phyloP scores from a whole-genome alignment of 371 early-diverging fungal species.

The Catenaria anguillulae region DNA sequence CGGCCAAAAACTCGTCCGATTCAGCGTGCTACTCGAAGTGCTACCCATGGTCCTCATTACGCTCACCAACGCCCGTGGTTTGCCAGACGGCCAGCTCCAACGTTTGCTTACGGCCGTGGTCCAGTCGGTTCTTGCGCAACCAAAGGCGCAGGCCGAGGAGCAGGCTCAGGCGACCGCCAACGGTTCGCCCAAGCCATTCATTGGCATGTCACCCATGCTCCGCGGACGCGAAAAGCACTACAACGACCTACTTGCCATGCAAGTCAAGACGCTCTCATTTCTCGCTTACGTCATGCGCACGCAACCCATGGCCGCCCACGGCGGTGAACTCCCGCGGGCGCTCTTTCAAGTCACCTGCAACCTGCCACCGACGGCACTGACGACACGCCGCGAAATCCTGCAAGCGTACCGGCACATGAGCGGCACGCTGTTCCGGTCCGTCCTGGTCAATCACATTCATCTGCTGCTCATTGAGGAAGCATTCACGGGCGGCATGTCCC shows the following conservation, averaged over 20 bases:
- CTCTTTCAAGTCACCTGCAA: too few species aligned
- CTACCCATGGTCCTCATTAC: slow-evolving; percentile 94
- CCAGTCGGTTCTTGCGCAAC: too few species aligned
- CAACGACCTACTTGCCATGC: slow-evolving; percentile 69
- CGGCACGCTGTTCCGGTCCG: slow-evolving; percentile 69
- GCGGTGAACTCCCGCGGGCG: too few species aligned
- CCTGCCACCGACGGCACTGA: too few species aligned
- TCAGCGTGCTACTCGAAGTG: slow-evolving; percentile 93
- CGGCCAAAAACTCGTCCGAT: slow-evolving; percentile 22
- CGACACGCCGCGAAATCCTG: slow-evolving; percentile 89
- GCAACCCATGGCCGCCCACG: too few species aligned
- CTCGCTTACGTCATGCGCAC: slow-evolving; percentile 82
- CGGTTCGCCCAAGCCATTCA: slow-evolving; percentile 50
- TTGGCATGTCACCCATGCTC: slow-evolving; percentile 66
- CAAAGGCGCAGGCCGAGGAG: slow-evolving; percentile 55
- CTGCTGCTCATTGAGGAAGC: slow-evolving; percentile 77
- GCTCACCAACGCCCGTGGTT: slow-evolving; percentile 71
- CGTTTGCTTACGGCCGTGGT: background rate
- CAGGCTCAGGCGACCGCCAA: slow-evolving; percentile 56
- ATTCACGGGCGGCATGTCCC: slow-evolving; percentile 79
- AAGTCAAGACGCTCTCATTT: slow-evolving; percentile 92
- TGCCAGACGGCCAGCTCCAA: slow-evolving; percentile 46
- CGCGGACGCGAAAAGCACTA: slow-evolving; percentile 48
- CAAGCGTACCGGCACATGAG: slow-evolving; percentile 90
- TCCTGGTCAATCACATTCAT: slow-evolving; percentile 79